Evolutionary conservation across 257 asterid species (phyloP).

Genomic region (Leonotis leonurus): DNA sequence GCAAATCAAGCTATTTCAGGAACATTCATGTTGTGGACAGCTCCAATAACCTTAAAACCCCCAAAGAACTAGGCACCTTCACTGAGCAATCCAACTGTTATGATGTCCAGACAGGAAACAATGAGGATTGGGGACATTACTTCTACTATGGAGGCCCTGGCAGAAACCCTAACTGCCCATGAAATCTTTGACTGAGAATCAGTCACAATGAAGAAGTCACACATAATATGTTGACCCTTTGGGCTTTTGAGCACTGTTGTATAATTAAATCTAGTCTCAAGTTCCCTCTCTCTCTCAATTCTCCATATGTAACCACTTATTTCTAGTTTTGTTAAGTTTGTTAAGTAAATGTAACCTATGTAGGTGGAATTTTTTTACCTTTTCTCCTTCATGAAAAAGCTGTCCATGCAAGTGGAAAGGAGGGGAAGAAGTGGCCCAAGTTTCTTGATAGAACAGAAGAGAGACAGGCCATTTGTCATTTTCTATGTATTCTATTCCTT

Average conservation of each 20-base stretch:
- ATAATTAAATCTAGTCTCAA: conserved; percentile 33
- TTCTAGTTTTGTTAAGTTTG: conserved; percentile 28
- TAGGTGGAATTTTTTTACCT: conserved; percentile 44
- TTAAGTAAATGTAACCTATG: conserved; percentile 32
- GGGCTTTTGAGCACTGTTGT: no score
- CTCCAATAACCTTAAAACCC: conserved; percentile 72
- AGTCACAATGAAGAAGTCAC: background rate
- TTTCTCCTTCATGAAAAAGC: conserved; percentile 18
- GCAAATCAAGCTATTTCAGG: conserved; percentile 74
- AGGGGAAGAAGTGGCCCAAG: conserved; percentile 26
- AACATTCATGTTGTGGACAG: conserved; percentile 79
- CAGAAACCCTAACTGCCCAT: conserved; percentile 68
- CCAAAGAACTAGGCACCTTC: conserved; percentile 66
- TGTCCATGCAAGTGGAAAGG: conserved; percentile 30
- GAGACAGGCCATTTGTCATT: conserved; percentile 45
- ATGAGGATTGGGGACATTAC: conserved; percentile 84
- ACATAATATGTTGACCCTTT: background rate
- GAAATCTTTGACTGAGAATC: conserved; percentile 10
- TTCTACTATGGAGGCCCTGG: conserved; percentile 96
- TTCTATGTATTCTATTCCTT: conserved; percentile 23
- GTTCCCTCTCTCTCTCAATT: no score
- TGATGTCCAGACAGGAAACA: conserved; percentile 72
- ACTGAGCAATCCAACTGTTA: conserved; percentile 83
- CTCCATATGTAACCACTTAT: conserved; percentile 21
- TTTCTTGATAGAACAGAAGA: conserved; percentile 38